Evolutionary conservation across 2,329 filamentous ascomycete genomes (phyloP).

Genomic region (Colletotrichum sp.): DNA sequence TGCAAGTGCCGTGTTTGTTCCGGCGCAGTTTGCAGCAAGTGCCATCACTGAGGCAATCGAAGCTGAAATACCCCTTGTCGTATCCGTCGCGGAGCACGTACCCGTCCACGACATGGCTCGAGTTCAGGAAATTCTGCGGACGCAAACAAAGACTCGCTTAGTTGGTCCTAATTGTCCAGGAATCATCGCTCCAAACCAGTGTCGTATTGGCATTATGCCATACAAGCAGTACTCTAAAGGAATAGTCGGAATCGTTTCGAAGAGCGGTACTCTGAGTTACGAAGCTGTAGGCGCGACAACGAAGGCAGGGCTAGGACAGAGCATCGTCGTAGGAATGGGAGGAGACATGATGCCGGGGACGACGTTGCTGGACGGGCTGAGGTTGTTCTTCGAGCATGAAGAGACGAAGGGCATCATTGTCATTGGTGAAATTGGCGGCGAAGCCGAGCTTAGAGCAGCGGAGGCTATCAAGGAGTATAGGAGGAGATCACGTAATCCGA

Average conservation of each 20-base stretch:
- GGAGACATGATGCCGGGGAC: slow-evolving; percentile 78
- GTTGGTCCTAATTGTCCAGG: slow-evolving; percentile 85
- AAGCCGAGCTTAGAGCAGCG: slow-evolving; percentile 73
- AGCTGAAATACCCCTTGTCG: slow-evolving; percentile 78
- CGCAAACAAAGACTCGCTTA: slow-evolving; percentile 73
- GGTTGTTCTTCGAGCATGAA: slow-evolving; percentile 69
- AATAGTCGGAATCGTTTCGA: slow-evolving; percentile 77
- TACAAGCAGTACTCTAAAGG: slow-evolving; percentile 55
- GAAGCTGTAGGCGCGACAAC: slow-evolving; percentile 80
- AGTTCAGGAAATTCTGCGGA: slow-evolving; percentile 71
- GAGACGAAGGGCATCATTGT: slow-evolving; percentile 76
- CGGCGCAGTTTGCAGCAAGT: slow-evolving; percentile 67
- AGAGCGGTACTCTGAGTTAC: slow-evolving; percentile 81
- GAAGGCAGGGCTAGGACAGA: slow-evolving; percentile 77
- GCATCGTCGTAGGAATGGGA: slow-evolving; percentile 78
- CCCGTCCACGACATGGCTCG: slow-evolving; percentile 79
- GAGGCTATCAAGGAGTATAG: slow-evolving; percentile 73
- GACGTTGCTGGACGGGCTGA: slow-evolving; percentile 73
- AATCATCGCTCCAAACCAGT: slow-evolving; percentile 77
- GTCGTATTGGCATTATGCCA: slow-evolving; percentile 51
- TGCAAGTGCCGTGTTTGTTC: slow-evolving; percentile 77
- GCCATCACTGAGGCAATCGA: slow-evolving; percentile 80
- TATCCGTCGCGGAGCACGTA: slow-evolving; percentile 82
- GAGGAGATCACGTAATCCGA: slow-evolving; percentile 60
- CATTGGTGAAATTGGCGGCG: slow-evolving; percentile 75